A percentile compares a stretch with the other conserved stretches of the same genome.
Evolutionary conservation across 2,329 filamentous ascomycete genomes (phyloP).

Genomic region (Zymoseptoria passerinii): DNA sequence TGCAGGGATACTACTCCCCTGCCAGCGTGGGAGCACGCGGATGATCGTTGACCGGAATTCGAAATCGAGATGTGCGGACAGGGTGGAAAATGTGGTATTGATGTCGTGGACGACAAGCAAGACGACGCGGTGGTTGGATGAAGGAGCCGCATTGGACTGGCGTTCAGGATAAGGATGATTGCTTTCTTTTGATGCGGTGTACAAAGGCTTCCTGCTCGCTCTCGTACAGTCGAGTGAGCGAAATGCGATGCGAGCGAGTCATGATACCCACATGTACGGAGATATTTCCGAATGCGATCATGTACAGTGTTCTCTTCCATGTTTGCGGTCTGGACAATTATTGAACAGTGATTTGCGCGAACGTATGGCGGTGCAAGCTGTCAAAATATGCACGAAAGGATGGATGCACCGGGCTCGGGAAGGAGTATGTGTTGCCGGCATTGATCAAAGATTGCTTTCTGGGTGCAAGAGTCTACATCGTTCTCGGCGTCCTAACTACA

Average conservation of each 20-base stretch:
- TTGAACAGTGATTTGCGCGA: too few species aligned
- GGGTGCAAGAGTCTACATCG: too few species aligned
- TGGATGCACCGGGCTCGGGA: too few species aligned
- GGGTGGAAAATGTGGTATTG: background rate
- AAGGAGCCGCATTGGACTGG: background rate
- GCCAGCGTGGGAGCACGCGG: background rate
- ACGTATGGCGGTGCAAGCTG: too few species aligned
- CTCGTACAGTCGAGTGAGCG: background rate
- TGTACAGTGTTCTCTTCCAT: background rate
- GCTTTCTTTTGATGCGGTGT: background rate
- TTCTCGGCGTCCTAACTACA: too few species aligned
- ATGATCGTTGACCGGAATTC: background rate
- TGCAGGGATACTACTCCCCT: conserved; percentile 8
- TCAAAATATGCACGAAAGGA: too few species aligned
- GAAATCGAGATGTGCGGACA: background rate
- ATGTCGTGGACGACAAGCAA: background rate
- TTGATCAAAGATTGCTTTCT: too few species aligned
- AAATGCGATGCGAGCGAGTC: background rate
- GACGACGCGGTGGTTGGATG: background rate
- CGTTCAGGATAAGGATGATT: background rate
- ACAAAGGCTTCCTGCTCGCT: background rate
- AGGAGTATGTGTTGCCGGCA: too few species aligned
- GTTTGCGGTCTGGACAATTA: too few species aligned
- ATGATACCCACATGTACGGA: background rate
- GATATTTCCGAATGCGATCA: background rate